Evolutionary conservation across 257 asterid genomes (phyloP), one percentile per base, ranked within the genome.

Genomic region (Solanum rostratum): DNA sequence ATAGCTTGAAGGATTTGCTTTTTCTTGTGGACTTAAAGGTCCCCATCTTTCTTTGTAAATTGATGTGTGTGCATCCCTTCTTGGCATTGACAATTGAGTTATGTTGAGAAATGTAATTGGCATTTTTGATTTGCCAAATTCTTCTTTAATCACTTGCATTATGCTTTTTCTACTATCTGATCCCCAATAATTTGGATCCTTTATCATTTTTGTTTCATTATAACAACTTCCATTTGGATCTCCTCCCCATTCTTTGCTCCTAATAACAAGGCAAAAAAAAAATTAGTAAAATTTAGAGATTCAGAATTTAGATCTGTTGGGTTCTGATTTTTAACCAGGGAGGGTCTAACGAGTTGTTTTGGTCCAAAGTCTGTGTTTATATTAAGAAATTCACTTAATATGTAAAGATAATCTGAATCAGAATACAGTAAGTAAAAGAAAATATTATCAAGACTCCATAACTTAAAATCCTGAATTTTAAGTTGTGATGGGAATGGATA

Each of bases 31-130:
- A 0, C 92, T 89, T 30, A 93, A 74, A 1, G 87, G 92, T 9
- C 80, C 85, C 92, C 88, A 88, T 29, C 86, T 92, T 52, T 87
- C 79, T 82, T 91, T 93, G 92, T 92, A 91, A 16, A 95, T 90
- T 2, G 98, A 90, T 1, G 94, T 92, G 70, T 95, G 98, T 0
- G 95, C 98, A 37, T 95, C 98, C 70, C 90, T 95, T 60, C 98
- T 86, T 1, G 87, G 86, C 52, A 90, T 90, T 1, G 97, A 92
- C 16, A 95, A 90, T 63, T 85, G 88, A 0, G 98, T 93, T 81
- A 95, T 92, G 89, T 95, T 92, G 39, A 95, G 89, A 65, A 92
- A 83, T 0, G 93, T 90, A 37, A 95, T 88, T 24, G 98, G 95
- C 62, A 92, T 89, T 39, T 53, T 74, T 0, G 95, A 84, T 87